phyloP scores from a whole-genome alignment of 2,329 filamentous ascomycete species.

The Diplodia intermedia region DNA sequence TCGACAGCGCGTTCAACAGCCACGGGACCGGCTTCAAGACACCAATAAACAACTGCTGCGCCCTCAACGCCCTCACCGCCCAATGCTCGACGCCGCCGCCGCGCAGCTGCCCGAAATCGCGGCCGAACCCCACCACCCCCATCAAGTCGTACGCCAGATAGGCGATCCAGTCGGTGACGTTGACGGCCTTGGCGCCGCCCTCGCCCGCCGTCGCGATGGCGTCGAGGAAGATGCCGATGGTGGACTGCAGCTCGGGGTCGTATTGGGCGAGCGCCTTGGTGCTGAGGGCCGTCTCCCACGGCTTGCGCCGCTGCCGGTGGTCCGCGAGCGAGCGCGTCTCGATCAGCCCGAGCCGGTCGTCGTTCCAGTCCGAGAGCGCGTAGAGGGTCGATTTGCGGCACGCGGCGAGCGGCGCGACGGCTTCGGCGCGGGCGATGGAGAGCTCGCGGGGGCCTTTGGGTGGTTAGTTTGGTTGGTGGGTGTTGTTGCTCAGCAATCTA shows the following conservation, averaged over 20 bases:
- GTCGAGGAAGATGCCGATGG: slow-evolving; percentile 9
- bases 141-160: slow-evolving; percentile 59
- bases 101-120: slow-evolving; percentile 53
- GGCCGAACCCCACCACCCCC: slow-evolving; percentile 54
- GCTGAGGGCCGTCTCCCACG: slow-evolving; percentile 46
- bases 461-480: slow-evolving; percentile 37
- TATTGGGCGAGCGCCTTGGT: slow-evolving; percentile 33
- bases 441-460: slow-evolving; percentile 32
- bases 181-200: slow-evolving; percentile 41
- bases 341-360: slow-evolving; percentile 40
- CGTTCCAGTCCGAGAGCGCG: slow-evolving; percentile 26
- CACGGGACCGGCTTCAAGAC: slow-evolving; percentile 24
- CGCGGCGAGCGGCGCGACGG: neutral
- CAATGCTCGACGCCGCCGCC: slow-evolving; percentile 49
- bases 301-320: slow-evolving; percentile 43
- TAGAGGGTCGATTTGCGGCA: slow-evolving; percentile 24
- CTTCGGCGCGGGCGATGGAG: slow-evolving; percentile 9
- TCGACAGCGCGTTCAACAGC: slow-evolving; percentile 1
- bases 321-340: slow-evolving; percentile 42
- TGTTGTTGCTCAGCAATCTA: too few species aligned
- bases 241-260: slow-evolving; percentile 7
- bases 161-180: slow-evolving; percentile 45
- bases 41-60: slow-evolving; percentile 14
- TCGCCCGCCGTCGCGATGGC: slow-evolving; percentile 46
- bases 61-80: slow-evolving; percentile 51